Evolutionary conservation across 805 yeast species (phyloP).

Genomic region (Wickerhamomyces subpelliculosus): DNA sequence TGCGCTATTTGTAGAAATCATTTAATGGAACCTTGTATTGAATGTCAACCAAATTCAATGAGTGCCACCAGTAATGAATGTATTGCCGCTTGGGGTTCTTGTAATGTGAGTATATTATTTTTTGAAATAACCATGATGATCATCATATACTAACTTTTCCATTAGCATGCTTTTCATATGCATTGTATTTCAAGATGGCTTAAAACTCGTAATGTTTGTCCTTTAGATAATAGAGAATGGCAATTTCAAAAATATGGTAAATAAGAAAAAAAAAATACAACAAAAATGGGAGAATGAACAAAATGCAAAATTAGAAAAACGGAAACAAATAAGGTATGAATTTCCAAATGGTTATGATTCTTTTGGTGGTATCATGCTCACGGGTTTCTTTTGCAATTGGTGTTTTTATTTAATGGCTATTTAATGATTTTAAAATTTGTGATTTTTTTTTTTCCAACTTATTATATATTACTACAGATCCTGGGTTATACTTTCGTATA

Average conservation of each 20-base stretch:
- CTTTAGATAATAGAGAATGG: conserved; percentile 94
- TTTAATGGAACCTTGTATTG: conserved; percentile 96
- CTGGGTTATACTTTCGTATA: too few species aligned
- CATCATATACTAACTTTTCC: not conserved
- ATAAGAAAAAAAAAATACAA: conserved; percentile 26
- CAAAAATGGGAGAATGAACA: too few species aligned
- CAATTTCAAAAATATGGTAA: conserved; percentile 65
- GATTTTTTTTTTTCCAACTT: too few species aligned
- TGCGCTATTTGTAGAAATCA: conserved; percentile 98
- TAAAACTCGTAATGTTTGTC: conserved; percentile 92
- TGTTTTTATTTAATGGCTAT: too few species aligned
- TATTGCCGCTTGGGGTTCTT: conserved; percentile 94
- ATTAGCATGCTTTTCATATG: conserved; percentile 86
- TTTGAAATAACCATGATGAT: too few species aligned
- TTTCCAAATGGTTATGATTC: too few species aligned
- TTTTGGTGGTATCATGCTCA: too few species aligned
- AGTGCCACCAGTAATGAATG: conserved; percentile 64
- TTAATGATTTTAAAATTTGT: too few species aligned
- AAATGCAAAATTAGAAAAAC: too few species aligned
- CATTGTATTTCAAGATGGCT: conserved; percentile 97
- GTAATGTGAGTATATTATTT: conserved; percentile 40
- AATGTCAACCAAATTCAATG: conserved; percentile 82
- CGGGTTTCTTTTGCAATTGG: too few species aligned
- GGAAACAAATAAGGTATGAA: too few species aligned
- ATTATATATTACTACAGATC: too few species aligned